These are phyloP conservation scores for Rhodotorula kratochvilovae DNA, from an alignment of 768 basidiomycete genomes.

Conservation along the genomic window DNA sequence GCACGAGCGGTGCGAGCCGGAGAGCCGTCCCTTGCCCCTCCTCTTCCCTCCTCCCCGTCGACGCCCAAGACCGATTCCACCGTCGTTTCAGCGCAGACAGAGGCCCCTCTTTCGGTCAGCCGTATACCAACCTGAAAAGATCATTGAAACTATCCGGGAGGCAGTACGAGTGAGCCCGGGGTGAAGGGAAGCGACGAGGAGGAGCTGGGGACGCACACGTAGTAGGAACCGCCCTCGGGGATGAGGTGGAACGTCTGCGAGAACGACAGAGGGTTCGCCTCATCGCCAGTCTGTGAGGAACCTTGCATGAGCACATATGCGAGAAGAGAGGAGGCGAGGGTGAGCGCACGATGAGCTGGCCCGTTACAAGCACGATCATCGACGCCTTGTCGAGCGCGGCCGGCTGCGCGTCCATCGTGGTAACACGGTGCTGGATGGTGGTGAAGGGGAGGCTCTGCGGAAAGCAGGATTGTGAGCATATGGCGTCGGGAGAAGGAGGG, in stretches of 20 bases:
- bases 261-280: constrained; percentile 73
- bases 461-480: neutral
- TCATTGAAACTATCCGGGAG: neutral
- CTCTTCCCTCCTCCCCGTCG: too few relatives aligned
- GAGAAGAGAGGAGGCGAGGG: neutral
- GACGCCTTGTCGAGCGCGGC: constrained; percentile 59
- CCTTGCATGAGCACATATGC: neutral
- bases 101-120: neutral
- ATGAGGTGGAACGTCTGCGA: constrained; percentile 90
- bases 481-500: neutral
- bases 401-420: constrained; percentile 83
- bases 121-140: neutral
- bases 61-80: too few relatives aligned
- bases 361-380: constrained; percentile 80
- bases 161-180: neutral
- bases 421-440: constrained; percentile 72
- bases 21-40: too few relatives aligned
- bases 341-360: constrained; percentile 62
- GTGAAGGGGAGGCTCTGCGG: constrained; percentile 69
- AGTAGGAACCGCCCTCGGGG: constrained; percentile 68
- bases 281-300: constrained; percentile 62
- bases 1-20: constrained; percentile 54
- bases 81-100: too few relatives aligned
- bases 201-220: constrained; percentile 58
- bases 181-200: neutral